phyloP scores from a whole-genome alignment of 1,284 basidiomycete species.

The Malassezia japonica region DNA sequence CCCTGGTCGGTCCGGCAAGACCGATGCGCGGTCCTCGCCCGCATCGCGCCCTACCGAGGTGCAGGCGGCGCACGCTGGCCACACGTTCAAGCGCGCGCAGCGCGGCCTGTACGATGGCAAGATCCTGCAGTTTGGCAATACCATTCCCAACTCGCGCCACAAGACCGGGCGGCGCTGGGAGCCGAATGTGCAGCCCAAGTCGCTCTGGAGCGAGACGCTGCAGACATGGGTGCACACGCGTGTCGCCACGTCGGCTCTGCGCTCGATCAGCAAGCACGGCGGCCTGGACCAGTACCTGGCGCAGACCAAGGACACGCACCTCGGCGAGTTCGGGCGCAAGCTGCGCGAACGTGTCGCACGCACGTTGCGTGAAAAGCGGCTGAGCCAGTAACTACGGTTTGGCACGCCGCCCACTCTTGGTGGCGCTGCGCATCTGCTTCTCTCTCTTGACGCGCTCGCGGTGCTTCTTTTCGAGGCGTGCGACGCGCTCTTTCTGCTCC shows the following conservation, averaged over 20 bases:
- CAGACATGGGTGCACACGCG: conserved; percentile 18
- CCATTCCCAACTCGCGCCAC: conserved; percentile 41
- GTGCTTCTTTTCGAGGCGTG: conserved; percentile 5
- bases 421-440: conserved; percentile 18
- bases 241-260: conserved; percentile 27
- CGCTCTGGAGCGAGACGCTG: conserved; percentile 28
- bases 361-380: conserved; percentile 18
- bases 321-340: conserved; percentile 37
- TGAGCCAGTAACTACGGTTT: conserved; percentile 4
- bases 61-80: conserved; percentile 20
- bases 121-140: conserved; percentile 39
- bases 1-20: conserved; percentile 31
- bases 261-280: conserved; percentile 40
- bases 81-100: conserved; percentile 42
- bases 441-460: conserved; percentile 7
- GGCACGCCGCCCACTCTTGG: conserved; percentile 17
- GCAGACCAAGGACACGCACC: conserved; percentile 24
- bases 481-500: conserved; percentile 12
- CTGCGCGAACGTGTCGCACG: conserved; percentile 25
- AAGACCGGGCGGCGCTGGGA: conserved; percentile 39
- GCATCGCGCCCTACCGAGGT: conserved; percentile 31
- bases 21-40: conserved; percentile 37
- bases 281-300: conserved; percentile 41
- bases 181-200: conserved; percentile 40
- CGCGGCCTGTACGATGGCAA: conserved; percentile 43